A percentile compares a stretch with the other conserved stretches of the same genome.
Evolutionary conservation across 176 grass and related monocot genomes (phyloP).

Genomic region (Rhynchospora pubera): DNA sequence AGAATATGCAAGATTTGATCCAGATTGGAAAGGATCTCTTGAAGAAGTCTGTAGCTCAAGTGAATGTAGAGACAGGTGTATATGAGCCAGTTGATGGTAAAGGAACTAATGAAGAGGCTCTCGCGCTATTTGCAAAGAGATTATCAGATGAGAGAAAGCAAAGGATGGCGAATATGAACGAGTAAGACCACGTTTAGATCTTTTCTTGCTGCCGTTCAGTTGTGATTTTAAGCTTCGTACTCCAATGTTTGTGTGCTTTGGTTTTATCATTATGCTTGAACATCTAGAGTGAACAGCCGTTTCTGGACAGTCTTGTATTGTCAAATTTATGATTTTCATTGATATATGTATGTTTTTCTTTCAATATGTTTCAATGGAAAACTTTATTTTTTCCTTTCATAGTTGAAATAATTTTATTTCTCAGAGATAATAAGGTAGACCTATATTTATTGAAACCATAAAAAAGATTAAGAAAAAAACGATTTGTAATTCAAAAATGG

Average conservation of each 20-base stretch:
- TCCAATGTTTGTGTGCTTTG: background rate
- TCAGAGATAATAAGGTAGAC: too few species aligned
- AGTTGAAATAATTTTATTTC: too few species aligned
- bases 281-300: background rate
- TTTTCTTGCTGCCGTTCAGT: background rate
- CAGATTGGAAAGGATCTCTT: conserved; percentile 35
- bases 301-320: background rate
- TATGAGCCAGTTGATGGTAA: conserved; percentile 20
- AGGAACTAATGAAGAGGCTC: conserved; percentile 42
- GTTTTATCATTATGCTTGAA: background rate
- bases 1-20: conserved; percentile 45
- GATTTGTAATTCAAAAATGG: too few species aligned
- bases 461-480: too few species aligned
- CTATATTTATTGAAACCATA: too few species aligned
- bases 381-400: too few species aligned
- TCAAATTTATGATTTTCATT: background rate
- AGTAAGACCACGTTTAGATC: background rate
- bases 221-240: too few species aligned
- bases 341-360: background rate
- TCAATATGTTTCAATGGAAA: too few species aligned
- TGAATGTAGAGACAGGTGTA: conserved; percentile 38
- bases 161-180: conserved; percentile 10
- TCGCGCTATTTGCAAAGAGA: conserved; percentile 34
- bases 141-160: conserved; percentile 45
- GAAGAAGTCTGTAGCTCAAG: conserved; percentile 35